These are phyloP conservation scores for Dalbergia cochinchinensis DNA, from an alignment of 306 rosid species.

Conservation along the genomic window DNA sequence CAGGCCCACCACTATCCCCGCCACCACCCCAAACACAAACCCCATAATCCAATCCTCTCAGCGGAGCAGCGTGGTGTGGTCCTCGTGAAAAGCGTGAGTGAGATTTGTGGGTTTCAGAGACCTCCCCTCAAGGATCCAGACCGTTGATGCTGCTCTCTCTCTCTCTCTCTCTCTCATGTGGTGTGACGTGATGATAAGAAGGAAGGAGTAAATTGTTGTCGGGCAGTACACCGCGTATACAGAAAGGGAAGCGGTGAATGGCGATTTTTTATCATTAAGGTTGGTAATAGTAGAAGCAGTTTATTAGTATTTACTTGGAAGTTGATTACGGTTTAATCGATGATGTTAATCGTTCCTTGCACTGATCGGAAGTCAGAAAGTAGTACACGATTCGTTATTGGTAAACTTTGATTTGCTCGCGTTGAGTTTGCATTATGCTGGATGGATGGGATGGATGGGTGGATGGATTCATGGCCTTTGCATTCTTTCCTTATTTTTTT, in stretches of 20 bases:
- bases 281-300: no score
- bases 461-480: no score
- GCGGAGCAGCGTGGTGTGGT: no score
- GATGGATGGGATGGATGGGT: no score
- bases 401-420: no score
- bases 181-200: not conserved
- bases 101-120: no score
- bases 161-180: not conserved
- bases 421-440: no score
- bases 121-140: not conserved
- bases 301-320: not conserved
- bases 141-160: not conserved
- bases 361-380: not conserved
- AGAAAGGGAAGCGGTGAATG: not conserved
- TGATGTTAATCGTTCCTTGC: not conserved
- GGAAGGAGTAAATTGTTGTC: not conserved
- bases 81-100: no score
- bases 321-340: not conserved
- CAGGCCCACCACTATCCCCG: slow-evolving; percentile 71
- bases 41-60: slow-evolving; percentile 55
- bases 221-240: no score
- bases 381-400: no score
- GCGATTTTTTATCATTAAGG: not conserved
- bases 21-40: slow-evolving; percentile 75
- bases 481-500: no score